Base-by-base conservation (phyloP, 257 asterid genomes). In the Lithospermum erythrorhizon region DNA sequence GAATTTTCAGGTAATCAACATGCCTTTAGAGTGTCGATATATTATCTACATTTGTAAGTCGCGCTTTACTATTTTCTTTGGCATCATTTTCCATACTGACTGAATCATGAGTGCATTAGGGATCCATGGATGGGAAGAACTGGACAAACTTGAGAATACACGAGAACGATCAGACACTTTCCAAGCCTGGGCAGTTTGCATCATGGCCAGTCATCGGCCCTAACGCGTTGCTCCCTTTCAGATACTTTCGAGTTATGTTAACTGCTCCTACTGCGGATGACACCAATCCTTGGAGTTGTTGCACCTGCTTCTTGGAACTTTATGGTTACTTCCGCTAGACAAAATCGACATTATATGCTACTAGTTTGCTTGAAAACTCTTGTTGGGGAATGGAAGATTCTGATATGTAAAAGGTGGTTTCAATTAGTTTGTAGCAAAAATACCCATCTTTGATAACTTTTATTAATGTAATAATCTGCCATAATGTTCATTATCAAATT, bases 251-350 rank as follows among this genome's bases (percentile, higher is more conserved):
- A 48, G 73, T 83, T 53, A 70, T 73, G 41, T 70, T 89, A 68
- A 72, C 78, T 2, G 87, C 76, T 61, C 89, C 96, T 0, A 86
- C 96, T 5, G 75, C 89, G 0, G 99, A 89, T 30, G 61, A 72
- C 32, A 66, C 83, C 21, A 81, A 77, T 71, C 95, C 94, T 0
- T 89, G 99, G 99, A 81, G 78, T 86, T 82, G 84, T 62, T 86
- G 97, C 84, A 83, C 83, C 57, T 89, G 99, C 79, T 86, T 86
- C 85, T 69, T 89, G 69, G 99, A 93, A 83, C 94, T 93, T 52
- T 93, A 93, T 53, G 99, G 99, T 17, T 89, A 79, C 71, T 93
- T 93, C 59, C 97, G 73, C 37, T 93, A 59, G 15, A 20, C 13
- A 22, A 55, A n/a, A 56, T 25, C 32, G 0, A 14, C 49, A 13